Conservation (phyloP, 305 asterid species). For the Solanum chacoense region DNA sequence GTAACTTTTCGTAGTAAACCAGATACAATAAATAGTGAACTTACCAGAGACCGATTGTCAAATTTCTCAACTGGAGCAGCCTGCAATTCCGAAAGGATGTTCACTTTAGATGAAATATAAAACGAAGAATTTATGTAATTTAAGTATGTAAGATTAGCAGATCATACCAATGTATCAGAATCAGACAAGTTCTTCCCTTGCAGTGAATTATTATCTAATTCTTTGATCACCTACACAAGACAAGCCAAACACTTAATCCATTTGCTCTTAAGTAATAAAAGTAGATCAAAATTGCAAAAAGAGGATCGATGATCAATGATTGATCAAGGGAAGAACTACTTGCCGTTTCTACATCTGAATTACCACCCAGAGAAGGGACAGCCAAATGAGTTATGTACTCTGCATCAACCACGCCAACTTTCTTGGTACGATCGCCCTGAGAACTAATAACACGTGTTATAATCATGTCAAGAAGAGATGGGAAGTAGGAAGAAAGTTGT, state of each 20-base stretch:
- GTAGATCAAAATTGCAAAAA: neutral
- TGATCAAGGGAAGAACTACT: neutral
- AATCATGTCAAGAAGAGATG: neutral
- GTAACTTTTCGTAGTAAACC: neutral
- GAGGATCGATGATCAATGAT: neutral
- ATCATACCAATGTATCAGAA: constrained; percentile 29
- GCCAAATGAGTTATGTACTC: constrained; percentile 78
- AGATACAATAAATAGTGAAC: constrained; percentile 6
- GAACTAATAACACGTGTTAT: neutral
- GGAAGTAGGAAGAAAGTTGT: neutral
- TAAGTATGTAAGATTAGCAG: neutral
- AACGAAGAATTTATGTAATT: neutral
- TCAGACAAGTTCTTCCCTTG: constrained; percentile 20
- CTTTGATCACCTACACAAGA: constrained; percentile 5
- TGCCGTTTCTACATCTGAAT: constrained; percentile 23
- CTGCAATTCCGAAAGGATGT: constrained; percentile 18
- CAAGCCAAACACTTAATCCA: neutral
- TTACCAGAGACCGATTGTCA: constrained; percentile 52
- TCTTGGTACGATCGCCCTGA: constrained; percentile 73
- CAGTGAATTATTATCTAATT: constrained; percentile 7
- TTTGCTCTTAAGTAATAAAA: neutral
- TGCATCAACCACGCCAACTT: constrained; percentile 83
- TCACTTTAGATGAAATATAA: neutral
- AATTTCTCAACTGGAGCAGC: constrained; percentile 13
- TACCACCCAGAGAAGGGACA: constrained; percentile 73